Base-by-base conservation (phyloP, 2,329 filamentous ascomycete genomes). In the Drechslera avenae region DNA sequence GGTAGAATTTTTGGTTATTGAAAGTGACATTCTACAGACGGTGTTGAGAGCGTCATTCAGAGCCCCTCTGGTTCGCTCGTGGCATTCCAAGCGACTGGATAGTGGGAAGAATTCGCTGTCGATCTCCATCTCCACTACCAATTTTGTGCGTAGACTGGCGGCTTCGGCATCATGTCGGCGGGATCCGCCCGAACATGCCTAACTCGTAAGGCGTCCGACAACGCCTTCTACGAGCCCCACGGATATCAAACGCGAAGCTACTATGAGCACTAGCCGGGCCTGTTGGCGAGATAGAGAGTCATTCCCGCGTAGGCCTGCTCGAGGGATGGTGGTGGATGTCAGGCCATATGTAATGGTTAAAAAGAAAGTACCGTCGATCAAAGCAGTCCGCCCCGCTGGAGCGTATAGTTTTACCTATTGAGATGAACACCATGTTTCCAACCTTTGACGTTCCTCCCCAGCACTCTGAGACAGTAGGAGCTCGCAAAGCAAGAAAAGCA, bases 371-470 rank as follows among this genome's bases (percentile, higher is more conserved):
- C 35, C 48, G 41, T 41, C 23, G 37, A 50, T 46, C 35, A 34
- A 45, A 42, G 45, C 41, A n/a, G n/a, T n/a, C n/a, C 50, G 40
- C 43, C 50, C 36, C 35, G 19, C 33, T 28, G 34, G 12, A 36
- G 42, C 17, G 13, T 19, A 41, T 46, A 26, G 28, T 43, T 21
- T 37, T 17, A 33, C 34, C 19, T 30, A 50, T 50, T 42, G 37
- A 49, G 42, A 35, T 43, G 31, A 39, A 46, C 56, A 42, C 37
- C 36, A 66, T 66, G 63, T 66, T 66, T 41, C 63, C 63, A 33
- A 65, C 62, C 18, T 66, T 65, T 43, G 62, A 65, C 47, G 56
- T 64, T 28, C 63, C 62, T 39, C 60, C 63, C 12, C 53, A 56
- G 35, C 62, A 66, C 39, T 59, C 63, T 10, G 63, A 66, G 53